Evolutionary conservation across 768 basidiomycete species (phyloP), one percentile per base, ranked within the genome.

Genomic region (Strobilomyces dryophilus): DNA sequence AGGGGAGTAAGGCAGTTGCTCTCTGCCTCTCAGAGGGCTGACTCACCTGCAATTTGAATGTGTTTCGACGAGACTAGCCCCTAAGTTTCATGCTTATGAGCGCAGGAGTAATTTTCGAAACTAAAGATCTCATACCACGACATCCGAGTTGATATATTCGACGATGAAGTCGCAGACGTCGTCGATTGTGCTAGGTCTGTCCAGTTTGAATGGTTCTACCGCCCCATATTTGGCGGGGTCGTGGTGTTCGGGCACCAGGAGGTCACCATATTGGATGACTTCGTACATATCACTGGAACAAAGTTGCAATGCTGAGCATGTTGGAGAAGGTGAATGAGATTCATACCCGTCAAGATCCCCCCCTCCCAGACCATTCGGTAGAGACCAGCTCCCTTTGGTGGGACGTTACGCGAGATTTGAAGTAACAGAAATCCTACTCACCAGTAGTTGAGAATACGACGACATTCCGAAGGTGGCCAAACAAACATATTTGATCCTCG

Each of bases 111-210:
- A n/a, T 61, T 15, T 15, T 46, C 21, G 10, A 27, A 32, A 24
- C 29, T 8, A 2, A 11, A 14, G n/a, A 5, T 40, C 8, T 61
- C 76, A 15, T 66, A 88, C 87, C 76, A 89, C 66, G 45, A 89
- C 78, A 62, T 92, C 88, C 92, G 89, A 89, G 57, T 88, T 79
- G 64, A 93, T 89, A 49, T 92, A 93, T 59, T 92, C 83, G 9
- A 89, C 81, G 27, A 92, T 72, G 61, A 92, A 91, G 54, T 90
- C 76, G 56, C 85, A 86, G 9, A 92, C 81, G 56, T 90, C 87
- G 0, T 83, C 73, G 83, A 15, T 85, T 0, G 74, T 80, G 48
- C 80, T 80, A 9, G 79, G 76, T 12, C 76, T 68, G 20, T 57
- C 54, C 20, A 83, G 65, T 1, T 61, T 68, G 42, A 65, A 68